Conservation (phyloP, 495 filamentous ascomycete genomes). For the Penicillium simplicissimum region DNA sequence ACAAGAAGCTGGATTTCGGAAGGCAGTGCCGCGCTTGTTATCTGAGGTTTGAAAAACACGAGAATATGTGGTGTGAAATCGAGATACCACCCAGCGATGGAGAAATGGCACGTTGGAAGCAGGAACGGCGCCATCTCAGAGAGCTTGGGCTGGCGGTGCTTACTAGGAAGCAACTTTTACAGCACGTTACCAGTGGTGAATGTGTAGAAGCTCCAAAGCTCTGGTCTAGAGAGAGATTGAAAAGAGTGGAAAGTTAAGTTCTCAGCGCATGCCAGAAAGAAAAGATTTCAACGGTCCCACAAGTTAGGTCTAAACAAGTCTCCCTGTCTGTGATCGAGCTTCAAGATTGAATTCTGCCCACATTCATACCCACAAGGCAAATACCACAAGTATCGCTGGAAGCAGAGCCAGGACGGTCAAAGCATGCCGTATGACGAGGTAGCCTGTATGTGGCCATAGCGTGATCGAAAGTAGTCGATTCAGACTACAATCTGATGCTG, state of each 20-base stretch:
- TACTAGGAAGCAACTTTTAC: background rate
- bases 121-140: background rate
- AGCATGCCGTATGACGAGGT: no score
- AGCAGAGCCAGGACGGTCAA: no score
- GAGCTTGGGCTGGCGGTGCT: background rate
- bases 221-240: background rate
- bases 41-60: background rate
- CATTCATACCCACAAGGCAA: no score
- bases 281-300: no score
- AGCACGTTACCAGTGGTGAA: background rate
- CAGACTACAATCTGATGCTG: background rate
- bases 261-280: no score
- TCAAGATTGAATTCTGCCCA: no score
- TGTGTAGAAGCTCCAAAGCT: background rate
- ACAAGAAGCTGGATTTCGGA: no score
- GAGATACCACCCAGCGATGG: background rate
- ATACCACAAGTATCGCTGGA: no score
- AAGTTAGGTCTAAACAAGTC: no score
- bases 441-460: no score
- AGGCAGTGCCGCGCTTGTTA: background rate
- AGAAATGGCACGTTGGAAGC: background rate
- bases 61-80: background rate
- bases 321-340: no score
- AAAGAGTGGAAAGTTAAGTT: background rate
- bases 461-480: no score